A percentile compares a stretch with the other conserved stretches of the same genome.
Conservation (phyloP, 2,329 filamentous ascomycete species). For the Thielaviopsis ethacetica region DNA sequence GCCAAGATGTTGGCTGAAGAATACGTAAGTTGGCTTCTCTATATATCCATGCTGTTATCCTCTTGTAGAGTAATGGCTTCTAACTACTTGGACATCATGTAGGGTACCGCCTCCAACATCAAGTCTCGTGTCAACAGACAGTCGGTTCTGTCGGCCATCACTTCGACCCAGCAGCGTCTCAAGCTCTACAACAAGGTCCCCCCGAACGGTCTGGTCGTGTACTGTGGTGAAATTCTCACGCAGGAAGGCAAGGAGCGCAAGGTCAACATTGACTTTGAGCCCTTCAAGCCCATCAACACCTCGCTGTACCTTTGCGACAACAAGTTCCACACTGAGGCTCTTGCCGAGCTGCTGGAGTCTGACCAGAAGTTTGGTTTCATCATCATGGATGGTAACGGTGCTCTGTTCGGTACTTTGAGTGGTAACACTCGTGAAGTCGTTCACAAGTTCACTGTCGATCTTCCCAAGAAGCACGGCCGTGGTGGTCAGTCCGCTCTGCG, state of each 20-base stretch:
- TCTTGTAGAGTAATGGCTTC: background rate
- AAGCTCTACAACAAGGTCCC: slow-evolving; percentile 99
- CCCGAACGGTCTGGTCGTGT: slow-evolving; percentile 91
- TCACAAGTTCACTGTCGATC: slow-evolving; percentile 96
- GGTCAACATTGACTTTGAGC: slow-evolving; percentile 99
- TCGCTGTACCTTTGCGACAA: slow-evolving; percentile 99
- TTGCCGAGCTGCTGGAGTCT: slow-evolving; percentile 92
- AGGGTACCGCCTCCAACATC: slow-evolving; percentile 98
- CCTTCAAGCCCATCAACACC: slow-evolving; percentile 99
- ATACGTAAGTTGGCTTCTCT: slow-evolving; percentile 53
- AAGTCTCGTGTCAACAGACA: slow-evolving; percentile 98
- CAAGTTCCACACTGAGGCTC: slow-evolving; percentile 96
- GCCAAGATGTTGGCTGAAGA: slow-evolving; percentile 99
- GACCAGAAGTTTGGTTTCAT: slow-evolving; percentile 99
- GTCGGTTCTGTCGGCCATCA: slow-evolving; percentile 94
- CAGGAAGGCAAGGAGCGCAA: slow-evolving; percentile 97
- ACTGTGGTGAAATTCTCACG: slow-evolving; percentile 99
- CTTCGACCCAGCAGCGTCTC: slow-evolving; percentile 94
- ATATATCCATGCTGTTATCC: background rate
- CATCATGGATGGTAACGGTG: slow-evolving; percentile 98
- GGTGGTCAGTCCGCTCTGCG: slow-evolving; percentile 98
- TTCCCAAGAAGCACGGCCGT: slow-evolving; percentile 99
- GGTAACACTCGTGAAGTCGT: slow-evolving; percentile 94
- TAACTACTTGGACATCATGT: background rate
- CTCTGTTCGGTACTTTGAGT: slow-evolving; percentile 88